Base-by-base conservation (phyloP, 176 grass and related monocot genomes). In the maize (Zea mays) region DNA sequence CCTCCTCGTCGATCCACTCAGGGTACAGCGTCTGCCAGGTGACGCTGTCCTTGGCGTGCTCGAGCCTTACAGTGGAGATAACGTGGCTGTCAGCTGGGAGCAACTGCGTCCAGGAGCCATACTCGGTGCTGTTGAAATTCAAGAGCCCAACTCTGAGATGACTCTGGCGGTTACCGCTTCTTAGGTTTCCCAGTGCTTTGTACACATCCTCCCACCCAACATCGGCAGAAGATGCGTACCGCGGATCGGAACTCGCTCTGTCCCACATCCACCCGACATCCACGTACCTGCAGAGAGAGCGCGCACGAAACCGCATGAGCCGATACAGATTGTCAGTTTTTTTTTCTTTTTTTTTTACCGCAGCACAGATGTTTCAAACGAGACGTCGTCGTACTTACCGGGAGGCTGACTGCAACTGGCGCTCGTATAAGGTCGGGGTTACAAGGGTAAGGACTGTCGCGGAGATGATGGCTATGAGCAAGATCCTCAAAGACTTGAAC, bases 1-100 rank as follows among this genome's bases (percentile, higher is more conserved):
- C 88, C 78, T 97, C 93, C 87, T 97, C 93, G 8, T 97, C 90
- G 1, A 97, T 97, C 93, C 93, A 97, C 89, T 97, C 93, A 42
- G 93, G 93, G 50, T 93, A 97, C 12, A 97, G 84, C 40, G 38
- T 69, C 15, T 87, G 69, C 93, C 93, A 97, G 42, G 90, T 93
- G 48, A 97, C 73, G 42, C 77, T 88, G 21, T 63, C 82, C 60
- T 88, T 69, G 59, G 87, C 85, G 40, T 88, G 91, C 70, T 89
- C 81, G 16, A 93, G 90, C n/a, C 85, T 88, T 82, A 97, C 42
- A 9, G 67, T 61, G 33, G 86, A 97, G 58, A n/a, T n/a, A n/a
- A 93, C 61, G 54, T 89, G 78, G 3, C 81, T 82, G 17, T 85
- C 27, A 27, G 27, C 83, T 0, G 88, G 82, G 17, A 93, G 65